A percentile compares a stretch with the other conserved stretches of the same genome.
These are phyloP conservation scores for Yarrowia porcina DNA, from an alignment of 805 yeast species.

Conservation along the genomic window DNA sequence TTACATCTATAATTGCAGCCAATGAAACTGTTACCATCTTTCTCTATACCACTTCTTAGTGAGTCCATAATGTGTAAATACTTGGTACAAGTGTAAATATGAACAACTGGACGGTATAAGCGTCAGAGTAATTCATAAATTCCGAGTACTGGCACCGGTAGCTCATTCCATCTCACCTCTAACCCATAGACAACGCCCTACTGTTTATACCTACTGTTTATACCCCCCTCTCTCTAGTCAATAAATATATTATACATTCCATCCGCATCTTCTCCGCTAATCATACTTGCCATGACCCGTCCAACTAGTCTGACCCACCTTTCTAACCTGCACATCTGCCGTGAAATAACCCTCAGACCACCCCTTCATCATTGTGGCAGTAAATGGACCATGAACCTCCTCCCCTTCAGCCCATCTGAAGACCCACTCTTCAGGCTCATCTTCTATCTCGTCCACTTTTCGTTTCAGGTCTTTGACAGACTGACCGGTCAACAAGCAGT, in stretches of 20 bases:
- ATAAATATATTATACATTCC: not conserved
- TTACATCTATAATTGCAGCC: no score
- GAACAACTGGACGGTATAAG: no score
- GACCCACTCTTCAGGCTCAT: constrained; percentile 45
- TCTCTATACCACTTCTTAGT: no score
- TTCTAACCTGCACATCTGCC: constrained; percentile 44
- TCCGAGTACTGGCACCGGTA: no score
- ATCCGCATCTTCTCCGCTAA: not conserved
- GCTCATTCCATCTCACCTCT: no score
- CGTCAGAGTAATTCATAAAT: no score
- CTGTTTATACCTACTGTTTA: no score
- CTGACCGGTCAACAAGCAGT: constrained; percentile 45
- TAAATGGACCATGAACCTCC: constrained; percentile 52
- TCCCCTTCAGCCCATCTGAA: constrained; percentile 47
- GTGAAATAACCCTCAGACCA: constrained; percentile 53
- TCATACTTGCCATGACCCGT: not conserved
- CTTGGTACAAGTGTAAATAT: no score
- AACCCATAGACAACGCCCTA: no score
- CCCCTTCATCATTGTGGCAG: constrained; percentile 46
- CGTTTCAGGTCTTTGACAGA: constrained; percentile 30
- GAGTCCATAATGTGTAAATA: no score
- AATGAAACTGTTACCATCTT: no score
- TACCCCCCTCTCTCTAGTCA: not conserved
- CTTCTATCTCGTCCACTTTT: constrained; percentile 28
- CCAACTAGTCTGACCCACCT: constrained; percentile 29